phyloP scores from a whole-genome alignment of 2,329 filamentous ascomycete species.

The Helminthosporium solani region DNA sequence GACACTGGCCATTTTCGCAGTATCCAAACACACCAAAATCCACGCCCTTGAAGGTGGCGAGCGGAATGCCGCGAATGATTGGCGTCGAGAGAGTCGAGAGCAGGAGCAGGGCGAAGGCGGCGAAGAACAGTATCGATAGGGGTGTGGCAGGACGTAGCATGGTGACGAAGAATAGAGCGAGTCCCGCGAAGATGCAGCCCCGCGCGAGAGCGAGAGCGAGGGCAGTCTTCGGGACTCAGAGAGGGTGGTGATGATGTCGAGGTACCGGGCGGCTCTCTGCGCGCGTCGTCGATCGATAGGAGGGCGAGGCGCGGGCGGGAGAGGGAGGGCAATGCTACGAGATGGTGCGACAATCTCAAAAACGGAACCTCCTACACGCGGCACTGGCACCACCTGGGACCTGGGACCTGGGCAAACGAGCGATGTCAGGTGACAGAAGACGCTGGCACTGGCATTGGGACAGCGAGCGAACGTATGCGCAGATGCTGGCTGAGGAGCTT shows the following conservation, averaged over 20 bases:
- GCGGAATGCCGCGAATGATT: slow-evolving; percentile 78
- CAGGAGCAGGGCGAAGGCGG: slow-evolving; percentile 81
- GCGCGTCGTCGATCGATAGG: slow-evolving; percentile 1
- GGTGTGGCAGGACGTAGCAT: slow-evolving; percentile 93
- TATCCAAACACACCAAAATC: slow-evolving; percentile 93
- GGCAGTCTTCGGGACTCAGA: slow-evolving; percentile 28
- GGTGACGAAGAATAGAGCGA: slow-evolving; percentile 44
- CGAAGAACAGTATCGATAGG: slow-evolving; percentile 78
- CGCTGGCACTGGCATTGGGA: slow-evolving; percentile 33
- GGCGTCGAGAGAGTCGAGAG: slow-evolving; percentile 90
- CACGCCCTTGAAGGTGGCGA: slow-evolving; percentile 73
- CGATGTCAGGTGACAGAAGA: slow-evolving; percentile 24
- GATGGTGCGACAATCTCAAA: slow-evolving; percentile 23
- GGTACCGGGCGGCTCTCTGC: slow-evolving; percentile 12
- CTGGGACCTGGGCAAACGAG: slow-evolving; percentile 35
- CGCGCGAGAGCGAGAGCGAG: slow-evolving; percentile 34
- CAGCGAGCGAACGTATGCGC: slow-evolving; percentile 11
- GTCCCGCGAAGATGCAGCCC: slow-evolving; percentile 27
- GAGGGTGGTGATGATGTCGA: slow-evolving; percentile 13
- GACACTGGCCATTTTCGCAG: slow-evolving; percentile 69
- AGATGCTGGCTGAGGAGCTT: slow-evolving; percentile 4
- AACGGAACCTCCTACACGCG: slow-evolving; percentile 24
- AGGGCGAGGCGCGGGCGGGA: not conserved
- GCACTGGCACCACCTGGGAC: too few species aligned
- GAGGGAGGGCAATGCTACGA: slow-evolving; percentile 7